Base-by-base conservation (phyloP, 75 land plant genomes). In the Sequoia sempervirens region DNA sequence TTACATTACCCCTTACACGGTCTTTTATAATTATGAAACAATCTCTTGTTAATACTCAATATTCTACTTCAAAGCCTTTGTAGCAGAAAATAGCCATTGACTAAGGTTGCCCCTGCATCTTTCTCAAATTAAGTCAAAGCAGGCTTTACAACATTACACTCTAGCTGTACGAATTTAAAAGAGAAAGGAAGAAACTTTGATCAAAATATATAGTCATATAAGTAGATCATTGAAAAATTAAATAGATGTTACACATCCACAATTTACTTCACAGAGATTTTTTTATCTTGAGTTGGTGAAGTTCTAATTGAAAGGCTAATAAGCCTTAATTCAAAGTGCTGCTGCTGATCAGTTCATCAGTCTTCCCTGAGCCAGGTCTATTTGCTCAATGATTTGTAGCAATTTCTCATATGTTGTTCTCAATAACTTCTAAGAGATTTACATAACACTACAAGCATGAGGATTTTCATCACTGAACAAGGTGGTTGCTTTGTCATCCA, bases 381-480 rank as follows among this genome's bases (percentile, higher is more conserved):
- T 56, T 56, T 18, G 61, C 23, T 4, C 0, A 20, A 61, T 20
- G 66, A 1, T 5, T 23, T 61, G n/a, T 20, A 61, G 26, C 26
- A 23, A 20, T 5, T 61, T 20, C 66, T 61, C 9, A 4, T 23
- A 61, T 23, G 26, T 61, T 61, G n/a, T 61, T 23, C n/a, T 26
- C 66, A 61, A 26, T 5, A 6, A 61, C 15, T 9, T 70, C 3
- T 12, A 70, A 32, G 12, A 70, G 36, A 70, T 40, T 87, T 85
- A 93, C 93, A 93, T 93, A 84, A 93, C 70, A 64, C 83, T 85
- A 69, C 94, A 90, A 8, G 90, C 92, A 80, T 93, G 91, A 56
- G 91, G 94, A 61, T 93, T 91, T 41, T 92, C 94, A 66, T 92
- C 94, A 82, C 91, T 91, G 86, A 92, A 92, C 88, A 92, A 83